A percentile compares a stretch with the other conserved stretches of the same genome.
Evolutionary conservation across 805 yeast genomes (phyloP).

Genomic region (Metschnikowia sp.): DNA sequence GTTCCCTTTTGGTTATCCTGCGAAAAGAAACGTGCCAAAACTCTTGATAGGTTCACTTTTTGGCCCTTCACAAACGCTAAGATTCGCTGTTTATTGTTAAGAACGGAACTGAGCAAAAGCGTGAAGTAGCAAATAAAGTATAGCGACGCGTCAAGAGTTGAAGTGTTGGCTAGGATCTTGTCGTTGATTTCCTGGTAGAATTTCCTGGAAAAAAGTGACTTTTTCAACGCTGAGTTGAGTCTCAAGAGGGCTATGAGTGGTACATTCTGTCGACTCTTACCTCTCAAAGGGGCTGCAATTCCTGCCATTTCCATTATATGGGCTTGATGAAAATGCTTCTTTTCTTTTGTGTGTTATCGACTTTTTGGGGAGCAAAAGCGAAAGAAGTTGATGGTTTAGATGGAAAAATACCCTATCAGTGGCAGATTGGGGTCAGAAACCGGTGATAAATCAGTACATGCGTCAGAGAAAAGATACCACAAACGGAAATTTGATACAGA

Average conservation of each 20-base stretch:
- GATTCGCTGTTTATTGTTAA: constrained; percentile 37
- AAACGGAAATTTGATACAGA: no score
- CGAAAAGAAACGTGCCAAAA: constrained; percentile 1
- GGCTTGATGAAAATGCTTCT: no score
- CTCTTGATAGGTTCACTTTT: constrained; percentile 19
- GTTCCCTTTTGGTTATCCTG: not conserved
- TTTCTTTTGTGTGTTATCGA: no score
- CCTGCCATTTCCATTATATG: constrained; percentile 9
- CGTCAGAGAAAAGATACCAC: no score
- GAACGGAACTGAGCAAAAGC: constrained; percentile 32
- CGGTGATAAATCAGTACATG: no score
- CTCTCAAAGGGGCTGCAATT: constrained; percentile 15
- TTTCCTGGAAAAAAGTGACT: constrained; percentile 34
- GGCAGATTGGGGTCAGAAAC: no score
- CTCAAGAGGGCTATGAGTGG: constrained; percentile 26
- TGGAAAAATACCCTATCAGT: no score
- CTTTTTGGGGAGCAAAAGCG: no score
- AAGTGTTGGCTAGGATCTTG: constrained; percentile 31
- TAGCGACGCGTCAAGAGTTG: constrained; percentile 37
- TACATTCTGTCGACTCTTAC: constrained; percentile 11
- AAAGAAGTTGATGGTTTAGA: no score
- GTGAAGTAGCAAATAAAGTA: constrained; percentile 44
- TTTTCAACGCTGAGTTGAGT: constrained; percentile 27
- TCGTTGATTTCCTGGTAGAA: constrained; percentile 42
- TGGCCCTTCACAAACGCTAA: constrained; percentile 27